phyloP scores from a whole-genome alignment of 495 filamentous ascomycete species.

The Podospora australis region DNA sequence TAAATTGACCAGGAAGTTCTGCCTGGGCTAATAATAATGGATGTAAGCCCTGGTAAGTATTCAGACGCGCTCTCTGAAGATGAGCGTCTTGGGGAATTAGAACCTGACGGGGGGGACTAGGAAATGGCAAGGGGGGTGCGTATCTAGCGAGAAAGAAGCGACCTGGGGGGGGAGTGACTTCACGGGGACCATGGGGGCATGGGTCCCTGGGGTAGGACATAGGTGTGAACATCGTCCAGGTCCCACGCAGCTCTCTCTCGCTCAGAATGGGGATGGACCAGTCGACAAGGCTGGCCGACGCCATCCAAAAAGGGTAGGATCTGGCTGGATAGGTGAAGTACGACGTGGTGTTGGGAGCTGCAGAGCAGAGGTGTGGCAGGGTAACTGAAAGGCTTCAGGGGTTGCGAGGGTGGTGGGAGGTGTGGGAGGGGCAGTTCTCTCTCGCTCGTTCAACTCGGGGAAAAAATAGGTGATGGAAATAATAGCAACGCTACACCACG shows the following conservation, averaged over 20 bases:
- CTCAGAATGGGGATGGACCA: slow-evolving; percentile 1
- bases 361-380: slow-evolving; percentile 14
- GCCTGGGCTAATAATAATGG: slow-evolving; percentile 32
- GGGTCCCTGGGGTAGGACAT: slow-evolving; percentile 16
- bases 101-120: slow-evolving; percentile 5
- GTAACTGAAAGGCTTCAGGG: slow-evolving; percentile 2
- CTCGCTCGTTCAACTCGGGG: slow-evolving; percentile 8
- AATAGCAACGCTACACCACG: slow-evolving; percentile 24
- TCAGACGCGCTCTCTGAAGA: slow-evolving; percentile 19
- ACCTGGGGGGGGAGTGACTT: slow-evolving; percentile 2
- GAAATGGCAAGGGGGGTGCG: slow-evolving; percentile 7
- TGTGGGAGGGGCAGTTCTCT: not conserved
- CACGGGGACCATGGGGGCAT: not conserved
- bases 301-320: slow-evolving; percentile 23
- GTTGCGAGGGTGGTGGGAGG: slow-evolving; percentile 2
- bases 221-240: no score
- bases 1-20: slow-evolving; percentile 19
- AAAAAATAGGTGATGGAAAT: slow-evolving; percentile 20
- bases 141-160: slow-evolving; percentile 12
- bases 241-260: slow-evolving; percentile 4
- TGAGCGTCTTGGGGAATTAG: slow-evolving; percentile 19
- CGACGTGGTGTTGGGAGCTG: slow-evolving; percentile 9
- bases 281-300: slow-evolving; percentile 17
- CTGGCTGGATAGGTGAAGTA: slow-evolving; percentile 10
- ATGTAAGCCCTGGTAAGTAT: slow-evolving; percentile 15